Conservation (phyloP, 768 basidiomycete species). For the Mycena olivaceomarginata region DNA sequence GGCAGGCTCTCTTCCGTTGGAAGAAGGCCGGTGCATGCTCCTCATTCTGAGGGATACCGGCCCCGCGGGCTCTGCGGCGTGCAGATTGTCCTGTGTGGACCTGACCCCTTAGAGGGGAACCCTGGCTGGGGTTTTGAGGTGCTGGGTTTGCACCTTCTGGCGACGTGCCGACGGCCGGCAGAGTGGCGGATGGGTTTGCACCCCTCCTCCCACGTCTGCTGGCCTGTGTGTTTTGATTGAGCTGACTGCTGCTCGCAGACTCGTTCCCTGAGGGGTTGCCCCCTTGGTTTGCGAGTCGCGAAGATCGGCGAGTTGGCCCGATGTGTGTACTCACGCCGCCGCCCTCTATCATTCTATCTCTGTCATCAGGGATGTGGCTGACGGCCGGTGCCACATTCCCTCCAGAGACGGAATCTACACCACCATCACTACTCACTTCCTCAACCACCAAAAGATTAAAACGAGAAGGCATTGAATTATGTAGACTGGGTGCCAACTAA, state of each 20-base stretch:
- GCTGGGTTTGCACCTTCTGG: neutral
- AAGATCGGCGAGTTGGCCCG: neutral
- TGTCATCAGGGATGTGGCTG: constrained; percentile 20
- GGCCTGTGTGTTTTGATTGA: neutral
- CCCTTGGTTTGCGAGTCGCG: neutral
- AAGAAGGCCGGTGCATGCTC: constrained; percentile 33
- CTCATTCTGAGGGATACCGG: neutral
- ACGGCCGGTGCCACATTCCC: constrained; percentile 6
- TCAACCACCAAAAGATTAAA: constrained; percentile 23
- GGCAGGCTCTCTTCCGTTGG: neutral
- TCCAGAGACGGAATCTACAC: constrained; percentile 21
- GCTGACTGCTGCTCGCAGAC: neutral
- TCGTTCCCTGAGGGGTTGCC: neutral
- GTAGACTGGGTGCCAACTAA: constrained; percentile 6
- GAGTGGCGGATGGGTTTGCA: neutral
- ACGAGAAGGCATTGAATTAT: neutral
- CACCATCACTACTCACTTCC: constrained; percentile 19
- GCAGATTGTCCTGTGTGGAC: neutral
- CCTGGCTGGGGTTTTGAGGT: neutral
- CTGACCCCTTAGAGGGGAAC: neutral
- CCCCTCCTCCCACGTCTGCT: neutral
- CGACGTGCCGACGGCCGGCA: neutral
- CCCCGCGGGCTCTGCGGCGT: neutral
- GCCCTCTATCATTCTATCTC: constrained; percentile 15
- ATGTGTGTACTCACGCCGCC: constrained; percentile 7